Conservation (phyloP, 495 filamentous ascomycete species). For the Hypoxylon intermedium region DNA sequence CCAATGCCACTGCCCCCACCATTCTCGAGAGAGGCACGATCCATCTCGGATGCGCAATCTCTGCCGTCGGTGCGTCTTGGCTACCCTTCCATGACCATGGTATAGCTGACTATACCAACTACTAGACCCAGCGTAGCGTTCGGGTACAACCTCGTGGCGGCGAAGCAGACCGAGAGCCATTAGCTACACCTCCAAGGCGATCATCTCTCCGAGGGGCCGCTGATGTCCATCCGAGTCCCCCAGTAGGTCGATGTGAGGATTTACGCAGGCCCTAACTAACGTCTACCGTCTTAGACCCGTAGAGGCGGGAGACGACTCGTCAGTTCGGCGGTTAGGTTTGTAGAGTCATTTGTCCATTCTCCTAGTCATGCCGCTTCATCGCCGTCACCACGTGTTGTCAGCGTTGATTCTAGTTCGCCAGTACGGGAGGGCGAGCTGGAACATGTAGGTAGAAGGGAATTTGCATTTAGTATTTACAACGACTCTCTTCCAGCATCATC, state of each 20-base stretch:
- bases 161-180: conserved; percentile 20
- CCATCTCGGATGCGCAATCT: conserved; percentile 59
- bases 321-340: conserved; percentile 41
- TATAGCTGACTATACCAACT: conserved; percentile 34
- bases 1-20: conserved; percentile 49
- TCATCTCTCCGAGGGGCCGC: conserved; percentile 25
- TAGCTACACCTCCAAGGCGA: conserved; percentile 36
- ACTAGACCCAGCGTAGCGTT: conserved; percentile 15
- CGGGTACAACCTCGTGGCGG: conserved; percentile 6
- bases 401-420: conserved; percentile 14
- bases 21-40: conserved; percentile 53
- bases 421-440: conserved; percentile 6
- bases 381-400: conserved; percentile 1
- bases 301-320: conserved; percentile 33
- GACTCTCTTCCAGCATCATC: conserved; percentile 56
- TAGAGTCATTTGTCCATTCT: conserved; percentile 32
- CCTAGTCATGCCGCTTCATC: conserved; percentile 32
- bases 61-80: conserved; percentile 49
- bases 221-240: conserved; percentile 15
- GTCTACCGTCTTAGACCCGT: conserved; percentile 17
- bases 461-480: conserved; percentile 55
- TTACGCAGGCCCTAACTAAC: not conserved
- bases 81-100: not conserved
- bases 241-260: conserved; percentile 22
- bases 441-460: conserved; percentile 8